phyloP scores from a whole-genome alignment of 352 stramenopile genomes.

The Phytophthora quininea region DNA sequence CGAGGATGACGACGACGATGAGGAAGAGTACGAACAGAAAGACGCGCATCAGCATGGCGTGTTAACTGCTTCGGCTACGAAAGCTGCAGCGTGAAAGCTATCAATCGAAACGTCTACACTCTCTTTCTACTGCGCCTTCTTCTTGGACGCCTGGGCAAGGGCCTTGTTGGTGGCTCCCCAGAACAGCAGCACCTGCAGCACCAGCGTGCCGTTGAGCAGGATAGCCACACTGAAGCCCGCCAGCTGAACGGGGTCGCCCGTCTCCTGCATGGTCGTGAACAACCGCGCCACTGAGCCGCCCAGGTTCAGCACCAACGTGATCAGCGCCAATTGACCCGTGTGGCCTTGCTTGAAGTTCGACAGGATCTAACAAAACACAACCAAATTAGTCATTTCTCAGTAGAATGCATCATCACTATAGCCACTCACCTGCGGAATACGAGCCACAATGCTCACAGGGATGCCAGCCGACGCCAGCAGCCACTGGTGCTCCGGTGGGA shows the following conservation, averaged over 20 bases:
- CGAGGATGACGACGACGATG: slow-evolving; percentile 40
- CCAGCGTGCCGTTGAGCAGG: slow-evolving; percentile 77
- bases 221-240: slow-evolving; percentile 74
- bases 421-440: slow-evolving; percentile 73
- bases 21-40: slow-evolving; percentile 34
- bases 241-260: slow-evolving; percentile 75
- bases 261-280: slow-evolving; percentile 91
- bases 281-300: slow-evolving; percentile 79
- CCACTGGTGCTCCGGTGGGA: slow-evolving; percentile 79
- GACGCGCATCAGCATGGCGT: slow-evolving; percentile 34
- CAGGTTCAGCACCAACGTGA: slow-evolving; percentile 88
- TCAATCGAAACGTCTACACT: background rate
- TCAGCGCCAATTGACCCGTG: slow-evolving; percentile 87
- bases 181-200: slow-evolving; percentile 84
- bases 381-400: background rate
- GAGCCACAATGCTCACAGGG: slow-evolving; percentile 78
- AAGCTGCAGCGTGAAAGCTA: slow-evolving; percentile 26
- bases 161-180: slow-evolving; percentile 84
- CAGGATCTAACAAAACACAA: slow-evolving; percentile 52
- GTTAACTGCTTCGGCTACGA: slow-evolving; percentile 23
- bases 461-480: slow-evolving; percentile 75
- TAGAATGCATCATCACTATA: background rate
- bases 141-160: slow-evolving; percentile 60
- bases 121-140: slow-evolving; percentile 64
- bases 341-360: slow-evolving; percentile 91